Base-by-base conservation (phyloP, 768 basidiomycete genomes). In the Collybia mongolica region DNA sequence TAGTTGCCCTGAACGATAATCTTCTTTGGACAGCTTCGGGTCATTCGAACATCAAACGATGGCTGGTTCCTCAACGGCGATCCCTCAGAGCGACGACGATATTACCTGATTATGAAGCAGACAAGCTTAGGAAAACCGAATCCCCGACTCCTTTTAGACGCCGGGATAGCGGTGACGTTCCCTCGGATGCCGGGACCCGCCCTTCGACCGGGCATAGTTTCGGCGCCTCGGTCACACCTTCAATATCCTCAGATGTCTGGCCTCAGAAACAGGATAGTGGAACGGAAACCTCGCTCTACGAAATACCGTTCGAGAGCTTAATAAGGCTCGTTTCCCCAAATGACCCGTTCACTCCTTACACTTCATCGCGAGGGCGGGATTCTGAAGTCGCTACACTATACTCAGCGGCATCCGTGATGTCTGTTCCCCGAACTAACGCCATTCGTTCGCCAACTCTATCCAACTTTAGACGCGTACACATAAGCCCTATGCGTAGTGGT, bases 21-120 rank as follows among this genome's bases (percentile, higher is more conserved):
- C 75, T 87, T 29, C 76, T 98, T 3, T 98, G 95, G 95, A 92
- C 94, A 0, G 93, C 94, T 0, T 86, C 87, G 1, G 88, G 91
- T 6, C 83, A 77, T 39, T 93, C 93, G 6, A 87, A 78, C 46
- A 77, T 98, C 59, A 85, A 77, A 60, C 77, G 93, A 19, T 98
- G 94, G 95, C 75, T 72, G 37, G 81, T 90, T 0, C 87, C 90
- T 6, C 64, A 72, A 46, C 68, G 78, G 41, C 69, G 76, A 37
- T 55, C 72, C 12, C 55, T 65, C 23, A 63, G 81, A 41, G 61
- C 64, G n/a, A 54, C 58, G 4, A 53, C 60, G 17, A 55, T 36
- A 5, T 40, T 49, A 2, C 28, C 46, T 8, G 58, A 55, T 24
- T 48, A 45, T 11, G 60, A 57, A 7, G 54, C 53, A 0, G 54